Conservation (phyloP, 495 filamentous ascomycete species). For the Xylaria longipes region DNA sequence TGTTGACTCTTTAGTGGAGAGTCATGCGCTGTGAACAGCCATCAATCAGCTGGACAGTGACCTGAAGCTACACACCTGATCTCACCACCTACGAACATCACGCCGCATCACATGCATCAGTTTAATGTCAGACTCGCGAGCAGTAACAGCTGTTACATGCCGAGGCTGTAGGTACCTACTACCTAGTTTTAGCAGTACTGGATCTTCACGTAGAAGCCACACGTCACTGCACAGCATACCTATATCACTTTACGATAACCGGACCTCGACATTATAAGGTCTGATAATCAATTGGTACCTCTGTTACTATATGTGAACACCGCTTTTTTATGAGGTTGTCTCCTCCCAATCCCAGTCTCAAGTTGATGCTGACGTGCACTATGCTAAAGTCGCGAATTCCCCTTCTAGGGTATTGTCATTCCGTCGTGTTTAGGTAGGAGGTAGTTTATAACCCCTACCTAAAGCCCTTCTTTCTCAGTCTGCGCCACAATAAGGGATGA, state of each 20-base stretch:
- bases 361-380: neutral
- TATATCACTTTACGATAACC: neutral
- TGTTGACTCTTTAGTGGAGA: neutral
- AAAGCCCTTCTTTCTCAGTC: neutral
- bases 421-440: too few relatives aligned
- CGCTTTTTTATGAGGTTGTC: neutral
- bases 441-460: too few relatives aligned
- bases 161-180: too few relatives aligned
- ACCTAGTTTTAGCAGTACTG: too few relatives aligned
- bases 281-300: neutral
- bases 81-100: neutral
- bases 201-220: neutral
- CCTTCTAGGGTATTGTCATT: neutral
- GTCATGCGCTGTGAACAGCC: constrained; percentile 12
- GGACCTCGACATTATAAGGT: too few relatives aligned
- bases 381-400: neutral
- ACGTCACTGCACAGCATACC: neutral
- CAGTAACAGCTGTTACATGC: neutral
- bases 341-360: neutral
- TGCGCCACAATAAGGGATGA: neutral
- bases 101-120: constrained; percentile 4
- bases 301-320: neutral
- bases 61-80: neutral
- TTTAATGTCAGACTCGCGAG: neutral
- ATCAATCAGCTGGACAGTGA: constrained; percentile 10